Base-by-base conservation (phyloP, 495 filamentous ascomycete species). In the Venustampulla echinocandica region DNA sequence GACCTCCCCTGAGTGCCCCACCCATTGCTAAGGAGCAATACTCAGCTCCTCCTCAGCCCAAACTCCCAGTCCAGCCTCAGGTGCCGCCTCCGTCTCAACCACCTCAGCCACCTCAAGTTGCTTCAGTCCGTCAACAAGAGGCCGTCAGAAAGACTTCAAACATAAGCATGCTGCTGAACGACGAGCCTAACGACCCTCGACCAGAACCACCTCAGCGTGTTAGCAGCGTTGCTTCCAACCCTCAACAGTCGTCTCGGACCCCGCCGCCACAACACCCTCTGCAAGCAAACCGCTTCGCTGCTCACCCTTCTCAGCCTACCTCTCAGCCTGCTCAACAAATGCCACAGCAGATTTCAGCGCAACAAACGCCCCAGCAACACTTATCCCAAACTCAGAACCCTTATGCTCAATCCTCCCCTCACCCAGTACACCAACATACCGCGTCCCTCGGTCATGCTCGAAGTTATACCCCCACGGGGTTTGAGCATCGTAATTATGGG, bases 121-220 rank as follows among this genome's bases (percentile, higher is more conserved):
- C 64, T 24, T 61, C 72, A 40, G 65, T 66, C 23, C 70, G 71
- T 33, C 69, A 70, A 19, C 70, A 66, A 33, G 73, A 73, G 4
- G 44, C 56, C 15, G 50, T 54, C 3, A 50, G 53, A 3, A 80
- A 79, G 48, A 72, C 69, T 22, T 79, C 75, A 13, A 79, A 73
- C 32, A 77, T 80, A 36, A 74, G 78, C 69, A 74, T 66, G 21
- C 69, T 80, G 40, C 58, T 80, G 21, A 79, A 79, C 49, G 73
- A 75, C 30, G 76, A 80, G 44, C 70, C 75, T 0, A 70, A 67
- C 33, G 76, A 80, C 20, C 72, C 72, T 13, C 35, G 43, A 15
- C 70, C 72, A 9, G 42, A 44, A 42, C 72, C 72, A 15, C 60
- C 68, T 10, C 79, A 77, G 47, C 67, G 71, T 14, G 49, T 53